Percentiles rank a stretch among this genome's conserved stretches.
Conservation (phyloP, 495 filamentous ascomycete genomes). For the Penicillium lividum region DNA sequence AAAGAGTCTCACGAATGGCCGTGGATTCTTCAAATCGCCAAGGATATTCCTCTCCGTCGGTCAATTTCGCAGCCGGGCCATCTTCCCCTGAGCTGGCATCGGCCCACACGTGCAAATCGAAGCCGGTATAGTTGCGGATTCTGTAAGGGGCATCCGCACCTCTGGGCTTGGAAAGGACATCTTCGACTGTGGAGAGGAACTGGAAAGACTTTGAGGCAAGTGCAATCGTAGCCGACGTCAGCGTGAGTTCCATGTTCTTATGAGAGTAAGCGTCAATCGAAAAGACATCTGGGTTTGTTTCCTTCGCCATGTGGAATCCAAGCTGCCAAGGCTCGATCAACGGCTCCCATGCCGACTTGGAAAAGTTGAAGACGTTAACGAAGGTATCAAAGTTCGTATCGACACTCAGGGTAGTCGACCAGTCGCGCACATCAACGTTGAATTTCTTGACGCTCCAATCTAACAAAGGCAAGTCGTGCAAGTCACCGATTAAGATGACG, state of each 20-base stretch:
- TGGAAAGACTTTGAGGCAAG: constrained; percentile 88
- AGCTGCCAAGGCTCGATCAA: constrained; percentile 95
- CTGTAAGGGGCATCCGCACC: constrained; percentile 89
- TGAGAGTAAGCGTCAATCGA: constrained; percentile 84
- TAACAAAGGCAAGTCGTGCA: constrained; percentile 90
- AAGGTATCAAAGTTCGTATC: constrained; percentile 90
- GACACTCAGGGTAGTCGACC: constrained; percentile 83
- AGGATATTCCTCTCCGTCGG: constrained; percentile 85
- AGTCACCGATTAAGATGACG: constrained; percentile 90
- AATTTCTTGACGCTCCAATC: constrained; percentile 95
- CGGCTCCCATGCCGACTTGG: constrained; percentile 97
- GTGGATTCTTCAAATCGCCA: constrained; percentile 97
- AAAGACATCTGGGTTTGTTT: constrained; percentile 70
- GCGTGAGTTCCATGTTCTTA: constrained; percentile 84
- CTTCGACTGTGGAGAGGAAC: constrained; percentile 85
- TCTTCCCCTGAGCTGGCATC: constrained; percentile 63
- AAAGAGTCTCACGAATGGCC: constrained; percentile 87
- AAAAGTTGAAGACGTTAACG: constrained; percentile 97
- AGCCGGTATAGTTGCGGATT: constrained; percentile 94
- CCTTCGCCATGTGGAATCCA: constrained; percentile 83
- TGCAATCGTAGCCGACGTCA: constrained; percentile 93
- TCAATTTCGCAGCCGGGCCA: constrained; percentile 72
- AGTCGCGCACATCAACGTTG: constrained; percentile 78
- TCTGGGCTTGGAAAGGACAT: constrained; percentile 91
- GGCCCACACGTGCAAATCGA: constrained; percentile 81